A percentile compares a stretch with the other conserved stretches of the same genome.
These are phyloP conservation scores for Quercus phellos DNA, from an alignment of 331 rosid genomes.

Conservation along the genomic window DNA sequence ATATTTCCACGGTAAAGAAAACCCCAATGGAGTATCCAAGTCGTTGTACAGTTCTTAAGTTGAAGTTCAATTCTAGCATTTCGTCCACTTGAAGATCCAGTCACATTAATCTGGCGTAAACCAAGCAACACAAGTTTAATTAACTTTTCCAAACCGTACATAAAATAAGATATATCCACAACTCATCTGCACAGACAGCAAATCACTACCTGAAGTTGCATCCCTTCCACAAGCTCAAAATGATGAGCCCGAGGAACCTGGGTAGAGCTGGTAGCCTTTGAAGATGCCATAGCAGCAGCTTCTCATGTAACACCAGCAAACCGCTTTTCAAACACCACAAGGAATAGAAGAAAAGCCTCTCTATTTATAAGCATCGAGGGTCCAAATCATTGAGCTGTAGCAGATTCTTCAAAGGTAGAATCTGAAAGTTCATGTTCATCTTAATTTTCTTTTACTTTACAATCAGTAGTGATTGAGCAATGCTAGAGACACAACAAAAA, in stretches of 20 bases:
- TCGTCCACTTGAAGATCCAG: slow-evolving; percentile 19
- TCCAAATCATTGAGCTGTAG: background rate
- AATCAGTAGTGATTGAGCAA: background rate
- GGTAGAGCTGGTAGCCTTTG: background rate
- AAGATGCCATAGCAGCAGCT: slow-evolving; percentile 21
- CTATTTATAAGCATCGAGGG: background rate
- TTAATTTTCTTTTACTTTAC: background rate
- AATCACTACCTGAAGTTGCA: slow-evolving; percentile 22
- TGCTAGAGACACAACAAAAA: background rate
- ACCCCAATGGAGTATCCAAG: slow-evolving; percentile 40
- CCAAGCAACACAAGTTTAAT: background rate
- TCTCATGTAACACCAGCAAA: background rate
- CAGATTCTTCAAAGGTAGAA: background rate
- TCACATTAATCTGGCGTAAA: slow-evolving; percentile 21
- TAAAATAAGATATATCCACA: background rate
- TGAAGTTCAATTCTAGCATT: slow-evolving; percentile 25
- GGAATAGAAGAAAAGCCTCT: background rate
- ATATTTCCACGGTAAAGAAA: slow-evolving; percentile 17
- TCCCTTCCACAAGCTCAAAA: slow-evolving; percentile 26
- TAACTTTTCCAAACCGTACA: background rate
- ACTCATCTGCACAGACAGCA: background rate
- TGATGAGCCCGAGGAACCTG: slow-evolving; percentile 15
- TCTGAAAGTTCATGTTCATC: background rate
- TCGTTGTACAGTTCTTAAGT: slow-evolving; percentile 14
- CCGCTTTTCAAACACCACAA: background rate